phyloP scores from a whole-genome alignment of 768 basidiomycete genomes.

The button mushroom (Agaricus bisporus) region DNA sequence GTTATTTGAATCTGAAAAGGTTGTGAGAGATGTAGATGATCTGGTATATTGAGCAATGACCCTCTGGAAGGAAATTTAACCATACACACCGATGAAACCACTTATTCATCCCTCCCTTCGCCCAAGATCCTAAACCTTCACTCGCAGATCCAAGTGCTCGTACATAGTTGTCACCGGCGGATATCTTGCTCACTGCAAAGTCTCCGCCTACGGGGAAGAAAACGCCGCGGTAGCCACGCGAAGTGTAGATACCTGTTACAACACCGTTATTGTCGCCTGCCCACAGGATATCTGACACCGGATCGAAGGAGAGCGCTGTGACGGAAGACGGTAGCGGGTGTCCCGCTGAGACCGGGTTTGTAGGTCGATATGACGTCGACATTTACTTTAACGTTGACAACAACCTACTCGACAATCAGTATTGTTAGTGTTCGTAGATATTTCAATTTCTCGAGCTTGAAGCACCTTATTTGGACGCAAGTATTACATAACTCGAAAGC shows the following conservation, averaged over 20 bases:
- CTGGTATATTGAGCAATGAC: slow-evolving; percentile 13
- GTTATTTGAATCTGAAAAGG: slow-evolving; percentile 42
- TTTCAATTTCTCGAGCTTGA: background rate
- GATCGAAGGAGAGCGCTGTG: slow-evolving; percentile 83
- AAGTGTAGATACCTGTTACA: slow-evolving; percentile 62
- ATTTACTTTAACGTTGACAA: slow-evolving; percentile 11
- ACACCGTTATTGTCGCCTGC: slow-evolving; percentile 68
- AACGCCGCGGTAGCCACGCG: slow-evolving; percentile 60
- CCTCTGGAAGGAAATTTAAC: background rate
- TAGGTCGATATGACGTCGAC: slow-evolving; percentile 20
- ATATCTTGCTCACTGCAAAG: slow-evolving; percentile 67
- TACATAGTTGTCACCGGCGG: slow-evolving; percentile 76
- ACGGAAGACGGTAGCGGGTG: slow-evolving; percentile 28
- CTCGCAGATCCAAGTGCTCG: slow-evolving; percentile 55
- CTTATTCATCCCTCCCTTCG: slow-evolving; percentile 80
- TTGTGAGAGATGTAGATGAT: slow-evolving; percentile 26
- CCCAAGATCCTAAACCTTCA: slow-evolving; percentile 71
- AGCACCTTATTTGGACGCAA: background rate
- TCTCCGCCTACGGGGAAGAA: slow-evolving; percentile 66
- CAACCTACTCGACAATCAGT: background rate
- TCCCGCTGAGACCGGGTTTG: slow-evolving; percentile 5
- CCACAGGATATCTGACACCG: slow-evolving; percentile 88
- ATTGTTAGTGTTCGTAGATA: too few relatives aligned
- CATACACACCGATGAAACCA: slow-evolving; percentile 66
- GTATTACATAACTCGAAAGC: background rate